Evolutionary conservation across 208 protist genomes (phyloP).

Genomic region (Zelonia costaricensis): DNA sequence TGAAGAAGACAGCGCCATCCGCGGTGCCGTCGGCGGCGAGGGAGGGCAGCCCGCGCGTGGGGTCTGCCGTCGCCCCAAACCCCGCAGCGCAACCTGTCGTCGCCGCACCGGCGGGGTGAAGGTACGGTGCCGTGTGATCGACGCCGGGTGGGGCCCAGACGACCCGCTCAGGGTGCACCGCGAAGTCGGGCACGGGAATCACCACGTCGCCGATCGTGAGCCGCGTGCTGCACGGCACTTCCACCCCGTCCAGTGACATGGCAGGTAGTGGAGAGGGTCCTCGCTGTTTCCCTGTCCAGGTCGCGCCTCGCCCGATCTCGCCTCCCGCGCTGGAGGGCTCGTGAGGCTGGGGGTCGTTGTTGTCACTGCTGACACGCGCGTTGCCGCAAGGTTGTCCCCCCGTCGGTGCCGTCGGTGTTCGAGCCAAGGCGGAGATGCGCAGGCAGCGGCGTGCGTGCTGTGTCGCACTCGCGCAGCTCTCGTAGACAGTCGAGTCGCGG

Average conservation of each 20-base stretch:
- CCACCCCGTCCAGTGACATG: conserved; percentile 16
- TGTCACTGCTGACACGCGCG: too few relatives aligned
- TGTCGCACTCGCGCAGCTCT: too few relatives aligned
- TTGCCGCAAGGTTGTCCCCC: too few relatives aligned
- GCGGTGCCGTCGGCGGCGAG: conserved; percentile 2
- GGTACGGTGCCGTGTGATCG: conserved; percentile 25
- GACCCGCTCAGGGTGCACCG: conserved; percentile 66
- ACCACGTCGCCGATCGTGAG: conserved; percentile 82
- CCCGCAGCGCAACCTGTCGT: too few relatives aligned
- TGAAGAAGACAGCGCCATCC: conserved; percentile 64
- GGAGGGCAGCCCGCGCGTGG: conserved; percentile 8
- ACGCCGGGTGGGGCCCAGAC: conserved; percentile 48
- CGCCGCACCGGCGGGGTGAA: conserved; percentile 13
- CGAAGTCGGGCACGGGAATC: conserved; percentile 57
- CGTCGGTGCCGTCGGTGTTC: too few relatives aligned
- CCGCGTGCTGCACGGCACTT: conserved; percentile 35
- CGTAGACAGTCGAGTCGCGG: too few relatives aligned
- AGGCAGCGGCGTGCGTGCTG: too few relatives aligned
- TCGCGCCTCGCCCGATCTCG: too few relatives aligned
- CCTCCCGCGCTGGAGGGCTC: too few relatives aligned
- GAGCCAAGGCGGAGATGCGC: too few relatives aligned
- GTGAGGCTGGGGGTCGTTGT: too few relatives aligned
- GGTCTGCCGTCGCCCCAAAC: background rate
- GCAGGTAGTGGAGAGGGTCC: background rate
- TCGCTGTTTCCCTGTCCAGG: too few relatives aligned